Base-by-base conservation (phyloP, 2,329 filamentous ascomycete genomes). In the Colletotrichum lini region DNA sequence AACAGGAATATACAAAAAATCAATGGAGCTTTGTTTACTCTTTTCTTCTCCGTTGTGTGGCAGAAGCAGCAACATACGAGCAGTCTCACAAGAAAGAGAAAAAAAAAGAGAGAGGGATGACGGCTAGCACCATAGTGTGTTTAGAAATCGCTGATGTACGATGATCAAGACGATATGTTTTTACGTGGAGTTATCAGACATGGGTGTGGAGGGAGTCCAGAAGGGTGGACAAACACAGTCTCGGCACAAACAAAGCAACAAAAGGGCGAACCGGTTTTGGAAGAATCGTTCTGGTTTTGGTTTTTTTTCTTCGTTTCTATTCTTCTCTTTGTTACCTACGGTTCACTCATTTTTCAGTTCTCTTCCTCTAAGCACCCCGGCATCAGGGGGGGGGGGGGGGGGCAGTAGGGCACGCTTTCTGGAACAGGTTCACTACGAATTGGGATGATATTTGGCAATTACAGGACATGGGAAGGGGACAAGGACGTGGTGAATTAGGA, bases 1-100 rank as follows among this genome's bases (percentile, higher is more conserved):
- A 21, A n/a, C 53, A 21, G 53, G 66, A 42, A 53, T 69, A 65
- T 53, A 69, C 66, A 68, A 68, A 67, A 68, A 68, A 18, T 57
- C 61, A 44, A 35, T 21, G 56, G 35, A 44, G 40, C 56, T 35
- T 57, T 18, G 16, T 23, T 23, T 9, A 10, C 9, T 38, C 10
- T 38, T 8, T 8, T 38, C 35, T 38, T 38, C 30, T 38, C 35
- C 35, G 10, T 7, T 38, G n/a, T 57, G n/a, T 57, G 35, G 35
- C 35, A 38, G 35, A 9, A 38, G 8, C 35, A 38, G 12, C 8
- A 38, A 3, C 35, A 38, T 38, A 38, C 35, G 8, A 10, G 8
- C 35, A 42, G 40, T 3, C 21, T 44, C 8, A 18, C 42, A 21
- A 38, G 9, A 26, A 44, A 12, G 9, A 21, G 13, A 21, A 35